Base-by-base conservation (phyloP, 108 stramenopile genomes). In the Skeletonema marinoi region DNA sequence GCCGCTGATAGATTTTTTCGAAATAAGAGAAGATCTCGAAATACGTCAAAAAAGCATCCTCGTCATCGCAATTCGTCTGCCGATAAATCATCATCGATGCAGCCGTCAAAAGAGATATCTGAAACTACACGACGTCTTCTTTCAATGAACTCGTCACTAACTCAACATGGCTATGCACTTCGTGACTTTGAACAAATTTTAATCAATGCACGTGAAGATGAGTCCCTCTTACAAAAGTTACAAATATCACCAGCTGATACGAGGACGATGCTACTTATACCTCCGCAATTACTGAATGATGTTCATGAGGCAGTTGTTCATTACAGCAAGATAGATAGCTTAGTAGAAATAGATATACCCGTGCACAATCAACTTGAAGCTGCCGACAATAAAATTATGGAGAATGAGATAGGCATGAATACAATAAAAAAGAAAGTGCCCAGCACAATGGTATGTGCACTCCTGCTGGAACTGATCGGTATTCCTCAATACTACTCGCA, bases 391-490 rank as follows among this genome's bases (percentile, higher is more conserved):
- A n/a, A 50, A 6, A 21, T 1, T 13, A 35, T 33, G 14, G 68
- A n/a, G 2, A 11, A 33, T 25, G 68, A 30, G 9, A 4, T 6
- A 17, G 6, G 30, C 19, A 33, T 13, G 4, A 56, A 25, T 21
- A 41, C 32, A 25, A 60, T 32, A 41, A 54, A 60, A 2, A 32
- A 41, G 36, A 74, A 65, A 39, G 36, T 75, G 16, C 80, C 80
- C 0, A 74, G 74, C 7, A 70, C 80, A 13, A 60, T 81, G 21
- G 36, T 75, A 6, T 81, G 80, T 48, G 69, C 65, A 12, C 10
- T 38, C 21, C 56, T 81, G 3, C 69, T 81, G 21, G 74, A 75
- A 61, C 39, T 81, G 65, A 60, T 81, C 19, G 80, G 80, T 1
- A 70, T 81, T 32, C 80, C 80, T 5, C 56, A 71, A 32, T 63